These are phyloP conservation scores for Colletotrichum falcatum DNA, from an alignment of 2,329 filamentous ascomycete species.

Conservation along the genomic window DNA sequence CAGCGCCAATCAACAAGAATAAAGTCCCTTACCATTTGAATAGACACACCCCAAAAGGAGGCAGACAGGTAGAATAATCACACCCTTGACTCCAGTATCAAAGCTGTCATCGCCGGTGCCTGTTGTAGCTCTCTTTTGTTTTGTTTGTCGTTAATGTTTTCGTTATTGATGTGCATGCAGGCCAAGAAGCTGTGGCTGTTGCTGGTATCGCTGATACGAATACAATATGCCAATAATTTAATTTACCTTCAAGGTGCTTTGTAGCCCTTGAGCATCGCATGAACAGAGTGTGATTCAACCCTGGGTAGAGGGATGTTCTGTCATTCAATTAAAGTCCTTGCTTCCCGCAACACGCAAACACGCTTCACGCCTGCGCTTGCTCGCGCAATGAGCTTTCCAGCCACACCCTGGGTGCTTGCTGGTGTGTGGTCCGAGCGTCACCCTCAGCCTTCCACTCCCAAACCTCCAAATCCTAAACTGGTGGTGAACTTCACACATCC, in stretches of 20 bases:
- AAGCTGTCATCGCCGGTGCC: background rate
- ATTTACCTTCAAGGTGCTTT: background rate
- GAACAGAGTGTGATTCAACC: background rate
- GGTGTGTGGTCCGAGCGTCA: conserved; percentile 37
- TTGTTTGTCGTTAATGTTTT: too few species aligned
- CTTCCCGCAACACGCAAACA: conserved; percentile 39
- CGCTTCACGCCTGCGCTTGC: conserved; percentile 13
- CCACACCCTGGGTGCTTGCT: conserved; percentile 34
- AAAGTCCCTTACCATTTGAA: conserved; percentile 32
- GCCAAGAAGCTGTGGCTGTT: too few species aligned
- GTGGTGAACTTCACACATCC: conserved; percentile 36
- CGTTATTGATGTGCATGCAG: too few species aligned
- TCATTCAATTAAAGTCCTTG: conserved; percentile 41
- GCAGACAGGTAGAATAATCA: conserved; percentile 31
- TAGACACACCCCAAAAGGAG: conserved; percentile 20
- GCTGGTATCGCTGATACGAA: background rate
- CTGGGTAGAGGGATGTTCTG: background rate
- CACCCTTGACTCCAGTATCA: conserved; percentile 6
- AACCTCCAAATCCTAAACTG: conserved; percentile 39
- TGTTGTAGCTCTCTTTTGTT: too few species aligned
- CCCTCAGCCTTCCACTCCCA: conserved; percentile 40
- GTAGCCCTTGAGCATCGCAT: background rate
- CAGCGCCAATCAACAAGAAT: conserved; percentile 36
- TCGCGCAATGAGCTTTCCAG: conserved; percentile 36
- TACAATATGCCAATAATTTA: background rate